Base-by-base conservation (phyloP, 2,329 filamentous ascomycete species). In the Penicillium sp. region DNA sequence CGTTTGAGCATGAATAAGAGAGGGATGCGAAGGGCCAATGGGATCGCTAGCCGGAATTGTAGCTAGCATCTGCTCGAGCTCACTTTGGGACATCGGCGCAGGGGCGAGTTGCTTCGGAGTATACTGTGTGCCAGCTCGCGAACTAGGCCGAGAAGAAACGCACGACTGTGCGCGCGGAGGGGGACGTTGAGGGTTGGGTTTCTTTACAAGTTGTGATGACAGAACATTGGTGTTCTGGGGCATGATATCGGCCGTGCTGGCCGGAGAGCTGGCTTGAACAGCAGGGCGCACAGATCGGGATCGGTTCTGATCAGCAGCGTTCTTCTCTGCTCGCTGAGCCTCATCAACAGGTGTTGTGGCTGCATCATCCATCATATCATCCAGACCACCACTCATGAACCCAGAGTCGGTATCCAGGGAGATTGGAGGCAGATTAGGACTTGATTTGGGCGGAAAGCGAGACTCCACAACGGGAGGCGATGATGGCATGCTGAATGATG, bases 401-500 rank as follows among this genome's bases (percentile, higher is more conserved):
- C 90, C 90, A 13, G 90, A 92, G 68, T 96, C 91, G 16, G 77
- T 77, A 65, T 76, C 64, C 68, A 75, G 67, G 7, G 81, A 80
- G 59, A 87, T 80, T 5, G 82, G 81, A 48, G 87, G 85, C 46
- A 92, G 80, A 39, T 86, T 82, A 2, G 93, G 94, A 68, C 93
- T 97, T 2, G 92, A 96, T 23, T 87, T 85, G 24, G 85, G 84
- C 4, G 88, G 87, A 23, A 80, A 78, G 26, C 80, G 78, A 33
- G 82, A 82, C 60, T 85, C 83, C 58, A 92, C 86, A 1, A 95
- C 81, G 1, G 94, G 94, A 13, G 93, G 93, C 3, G 93, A 97
- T 0, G 94, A 97, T 1, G 89, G 89, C 63, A 97, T 91, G 50
- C 91, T 90, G 45, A 86, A 86, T 3, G 91, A 89, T 48, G 91